phyloP scores from a whole-genome alignment of 441 rosid genomes.

The Eutrema salsugineum region DNA sequence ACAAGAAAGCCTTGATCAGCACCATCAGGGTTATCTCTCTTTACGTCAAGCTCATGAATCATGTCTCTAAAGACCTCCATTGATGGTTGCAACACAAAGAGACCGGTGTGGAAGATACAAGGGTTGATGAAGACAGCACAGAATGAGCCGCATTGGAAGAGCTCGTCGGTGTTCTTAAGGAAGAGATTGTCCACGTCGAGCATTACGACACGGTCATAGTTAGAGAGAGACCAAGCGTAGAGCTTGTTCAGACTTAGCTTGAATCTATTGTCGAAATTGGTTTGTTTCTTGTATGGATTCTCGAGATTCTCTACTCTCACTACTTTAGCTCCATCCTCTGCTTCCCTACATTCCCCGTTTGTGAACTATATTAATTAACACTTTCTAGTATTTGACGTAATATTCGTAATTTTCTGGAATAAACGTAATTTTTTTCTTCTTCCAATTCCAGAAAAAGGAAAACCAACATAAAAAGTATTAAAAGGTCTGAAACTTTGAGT shows the following conservation, averaged over 20 bases:
- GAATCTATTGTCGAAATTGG: conserved; percentile 64
- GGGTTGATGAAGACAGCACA: conserved; percentile 98
- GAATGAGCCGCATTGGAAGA: conserved; percentile 91
- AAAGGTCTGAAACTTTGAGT: conserved; percentile 10
- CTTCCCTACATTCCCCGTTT: conserved; percentile 44
- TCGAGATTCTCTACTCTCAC: conserved; percentile 80
- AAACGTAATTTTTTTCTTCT: background rate
- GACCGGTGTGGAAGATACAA: conserved; percentile 96
- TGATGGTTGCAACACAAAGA: conserved; percentile 89
- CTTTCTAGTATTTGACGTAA: background rate
- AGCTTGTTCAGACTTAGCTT: conserved; percentile 86
- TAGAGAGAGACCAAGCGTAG: conserved; percentile 81
- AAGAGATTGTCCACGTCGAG: conserved; percentile 91
- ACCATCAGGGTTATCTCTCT: conserved; percentile 76
- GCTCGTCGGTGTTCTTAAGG: conserved; percentile 73
- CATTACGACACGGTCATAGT: conserved; percentile 87
- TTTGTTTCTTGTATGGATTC: conserved; percentile 75
- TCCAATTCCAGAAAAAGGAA: background rate
- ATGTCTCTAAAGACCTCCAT: conserved; percentile 61
- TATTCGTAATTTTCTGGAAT: background rate
- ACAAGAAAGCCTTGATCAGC: conserved; percentile 95
- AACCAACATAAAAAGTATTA: background rate
- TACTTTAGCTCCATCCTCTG: conserved; percentile 80
- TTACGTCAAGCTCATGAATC: conserved; percentile 60
- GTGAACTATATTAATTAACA: background rate